Evolutionary conservation across 768 basidiomycete genomes (phyloP).

Genomic region (Suillus spraguei): DNA sequence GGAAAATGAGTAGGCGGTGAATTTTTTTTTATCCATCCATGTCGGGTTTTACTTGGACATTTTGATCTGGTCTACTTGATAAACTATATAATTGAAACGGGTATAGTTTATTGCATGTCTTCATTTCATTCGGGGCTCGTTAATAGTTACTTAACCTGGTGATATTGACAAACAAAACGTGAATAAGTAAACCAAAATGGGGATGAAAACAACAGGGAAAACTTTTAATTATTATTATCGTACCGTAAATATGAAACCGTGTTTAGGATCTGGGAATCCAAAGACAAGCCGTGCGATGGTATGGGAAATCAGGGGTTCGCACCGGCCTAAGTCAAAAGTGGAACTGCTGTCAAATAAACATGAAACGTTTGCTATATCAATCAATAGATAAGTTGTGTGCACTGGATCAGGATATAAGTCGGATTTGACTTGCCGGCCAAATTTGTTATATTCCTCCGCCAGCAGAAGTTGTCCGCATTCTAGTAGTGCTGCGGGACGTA

Average conservation of each 20-base stretch:
- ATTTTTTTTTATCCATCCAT: background rate
- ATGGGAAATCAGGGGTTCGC: conserved; percentile 5
- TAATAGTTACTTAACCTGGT: conserved; percentile 9
- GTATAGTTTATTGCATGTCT: conserved; percentile 8
- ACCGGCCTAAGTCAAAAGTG: background rate
- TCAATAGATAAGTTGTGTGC: background rate
- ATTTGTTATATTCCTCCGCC: conserved; percentile 32
- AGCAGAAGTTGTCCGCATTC: conserved; percentile 35
- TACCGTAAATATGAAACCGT: conserved; percentile 2
- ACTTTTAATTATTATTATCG: conserved; percentile 3
- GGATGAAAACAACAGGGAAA: background rate
- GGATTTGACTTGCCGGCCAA: background rate
- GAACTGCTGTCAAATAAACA: background rate
- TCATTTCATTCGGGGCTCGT: conserved; percentile 4
- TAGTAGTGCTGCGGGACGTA: conserved; percentile 28
- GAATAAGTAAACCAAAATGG: background rate
- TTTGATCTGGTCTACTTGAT: background rate
- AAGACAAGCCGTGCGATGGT: conserved; percentile 4
- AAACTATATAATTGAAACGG: conserved; percentile 7
- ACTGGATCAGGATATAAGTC: conserved; percentile 2
- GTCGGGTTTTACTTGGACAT: conserved; percentile 1
- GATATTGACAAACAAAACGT: conserved; percentile 6
- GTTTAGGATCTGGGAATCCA: conserved; percentile 8
- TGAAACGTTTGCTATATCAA: conserved; percentile 7
- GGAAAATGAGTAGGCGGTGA: conserved; percentile 6